These are phyloP conservation scores for Zoysia japonica DNA, from an alignment of 176 grass and related monocot genomes.

Conservation along the genomic window DNA sequence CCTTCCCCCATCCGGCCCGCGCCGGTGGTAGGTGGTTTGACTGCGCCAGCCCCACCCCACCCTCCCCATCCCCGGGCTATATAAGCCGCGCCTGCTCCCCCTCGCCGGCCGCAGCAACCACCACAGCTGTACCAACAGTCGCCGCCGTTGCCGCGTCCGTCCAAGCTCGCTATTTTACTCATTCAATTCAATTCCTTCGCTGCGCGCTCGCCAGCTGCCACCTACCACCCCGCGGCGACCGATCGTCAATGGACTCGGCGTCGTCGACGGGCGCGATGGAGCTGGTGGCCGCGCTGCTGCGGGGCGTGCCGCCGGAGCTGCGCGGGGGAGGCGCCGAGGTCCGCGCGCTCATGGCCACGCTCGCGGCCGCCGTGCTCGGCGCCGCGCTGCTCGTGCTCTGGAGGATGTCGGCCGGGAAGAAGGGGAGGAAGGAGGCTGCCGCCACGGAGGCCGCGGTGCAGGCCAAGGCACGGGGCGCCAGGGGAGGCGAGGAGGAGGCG, in stretches of 20 bases:
- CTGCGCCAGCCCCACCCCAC: slow-evolving; percentile 31
- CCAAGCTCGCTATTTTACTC: not conserved
- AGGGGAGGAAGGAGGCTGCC: slow-evolving; percentile 39
- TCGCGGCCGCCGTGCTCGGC: slow-evolving; percentile 61
- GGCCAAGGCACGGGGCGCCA: slow-evolving; percentile 11
- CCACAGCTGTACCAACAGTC: not conserved
- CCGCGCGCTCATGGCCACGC: slow-evolving; percentile 48
- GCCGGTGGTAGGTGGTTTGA: slow-evolving; percentile 53
- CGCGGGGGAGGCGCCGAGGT: slow-evolving; percentile 9
- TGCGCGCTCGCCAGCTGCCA: not conserved
- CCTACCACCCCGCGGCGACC: not conserved
- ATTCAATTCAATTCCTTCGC: not conserved
- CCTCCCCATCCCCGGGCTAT: slow-evolving; percentile 12
- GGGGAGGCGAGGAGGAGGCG: not conserved
- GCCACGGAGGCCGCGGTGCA: not conserved
- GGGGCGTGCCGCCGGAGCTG: slow-evolving; percentile 14
- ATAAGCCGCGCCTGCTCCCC: slow-evolving; percentile 5
- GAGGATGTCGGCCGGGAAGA: slow-evolving; percentile 49
- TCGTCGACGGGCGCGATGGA: slow-evolving; percentile 50
- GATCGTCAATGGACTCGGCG: slow-evolving; percentile 28
- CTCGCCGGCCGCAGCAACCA: slow-evolving; percentile 23
- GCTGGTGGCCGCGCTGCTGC: slow-evolving; percentile 48
- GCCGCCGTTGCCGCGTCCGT: not conserved
- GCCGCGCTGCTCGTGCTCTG: slow-evolving; percentile 70
- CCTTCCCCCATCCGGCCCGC: not conserved